Base-by-base conservation (phyloP, 805 yeast genomes). In the Pichia manshurica region DNA sequence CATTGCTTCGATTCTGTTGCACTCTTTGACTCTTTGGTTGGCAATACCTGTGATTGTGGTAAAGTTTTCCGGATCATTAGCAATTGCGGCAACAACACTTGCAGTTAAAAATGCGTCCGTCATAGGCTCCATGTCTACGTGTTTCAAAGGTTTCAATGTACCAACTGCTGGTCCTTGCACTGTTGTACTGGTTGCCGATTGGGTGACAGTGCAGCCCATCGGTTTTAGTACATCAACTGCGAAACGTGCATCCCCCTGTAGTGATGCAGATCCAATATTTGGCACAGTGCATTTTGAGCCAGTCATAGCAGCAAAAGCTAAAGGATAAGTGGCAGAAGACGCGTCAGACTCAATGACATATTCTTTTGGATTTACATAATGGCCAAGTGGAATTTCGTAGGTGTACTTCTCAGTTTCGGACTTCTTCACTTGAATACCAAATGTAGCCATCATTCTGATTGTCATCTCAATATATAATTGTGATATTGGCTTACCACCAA, bases 81-180 rank as follows among this genome's bases (percentile, higher is more conserved):
- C 96, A 50, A 64, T 52, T n/a, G 99, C 96, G 31, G 98, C 99
- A 17, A 89, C 95, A 12, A 93, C 97, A 46, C 95, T 79, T 0
- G 99, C 99, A 15, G 99, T 93, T 59, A 93, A 72, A 64, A 93
- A 93, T 0, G 99, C 99, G 67, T 93, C 99, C 0, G 99, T 93
- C 99, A 93, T 93, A 46, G 99, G 98, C 69, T 93, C 99, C 99
- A 93, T 93, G 63, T 93, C 97, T 48, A 93, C 84, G 52, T 72
- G 77, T 12, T 80, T 71, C 53, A 93, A 71, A 6, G 95, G 87
- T 58, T 73, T 77, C 54, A 93, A 73, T 0, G 66, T 51, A 15
- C 95, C 95, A 34, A 68, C 67, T 17, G 84, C 72, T 5, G 97
- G 96, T 42, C 97, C 98, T 37, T 83, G 79, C 8, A 93, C 98